Base-by-base conservation (phyloP, 148 eudicot species). In the Polygonum maritimum region DNA sequence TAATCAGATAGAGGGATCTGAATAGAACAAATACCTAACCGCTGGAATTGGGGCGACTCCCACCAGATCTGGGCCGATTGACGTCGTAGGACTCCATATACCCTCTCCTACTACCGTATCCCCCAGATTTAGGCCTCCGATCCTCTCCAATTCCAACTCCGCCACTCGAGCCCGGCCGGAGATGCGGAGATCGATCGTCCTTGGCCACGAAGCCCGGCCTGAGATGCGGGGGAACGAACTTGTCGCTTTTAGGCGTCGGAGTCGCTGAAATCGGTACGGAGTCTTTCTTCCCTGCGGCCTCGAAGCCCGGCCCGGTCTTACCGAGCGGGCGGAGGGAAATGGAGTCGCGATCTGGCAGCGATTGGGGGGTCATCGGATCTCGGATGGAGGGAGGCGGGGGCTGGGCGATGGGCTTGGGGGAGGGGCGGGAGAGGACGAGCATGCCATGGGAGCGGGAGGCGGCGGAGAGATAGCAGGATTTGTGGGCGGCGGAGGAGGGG, bases 161-260 rank as follows among this genome's bases (percentile, higher is more conserved):
- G 63, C 83, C 78, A 18, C 63, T 44, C 2, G 82, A 82, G 15
- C 84, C 84, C 0, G 82, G 84, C 2, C 87, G 73, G 38, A 45
- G 55, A 54, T 45, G 78, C n/a, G 69, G 74, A 5, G 85, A 84
- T 63, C 71, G 80, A 79, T 84, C 85, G 75, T 88, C 89, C 78
- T 73, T 77, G 13, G 90, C 84, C 22, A 78, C 83, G 65, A 79
- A 90, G 14, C 95, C 95, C 15, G 87, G 89, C 19, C 95, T 76
- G 2, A 87, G 87, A 73, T 90, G 95, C 7, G 92, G 95, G 40
- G 95, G 95, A 48, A 90, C 88, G 69, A 90, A 90, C 74, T 84
- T 84, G 31, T 84, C 78, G 8, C 55, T 73, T 73, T 80, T 83
- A 21, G 85, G 74, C 57, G 79, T 78, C 31, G 83, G 48, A 63